Base-by-base conservation (phyloP, 331 rosid genomes). In the Pyracantha coccinea region DNA sequence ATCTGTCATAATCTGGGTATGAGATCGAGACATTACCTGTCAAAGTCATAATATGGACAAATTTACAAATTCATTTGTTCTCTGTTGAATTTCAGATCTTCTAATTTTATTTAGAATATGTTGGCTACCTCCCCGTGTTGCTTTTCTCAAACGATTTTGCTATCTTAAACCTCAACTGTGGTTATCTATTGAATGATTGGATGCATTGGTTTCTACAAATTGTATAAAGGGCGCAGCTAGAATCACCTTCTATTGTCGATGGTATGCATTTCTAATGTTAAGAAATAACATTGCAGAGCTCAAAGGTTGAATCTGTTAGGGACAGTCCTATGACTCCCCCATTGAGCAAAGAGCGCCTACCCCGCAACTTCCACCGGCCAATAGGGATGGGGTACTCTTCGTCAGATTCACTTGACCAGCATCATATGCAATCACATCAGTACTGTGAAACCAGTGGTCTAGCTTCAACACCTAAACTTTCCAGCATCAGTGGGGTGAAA, bases 281-380 rank as follows among this genome's bases (percentile, higher is more conserved):
- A 58, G 62, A 58, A 55, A 27, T 38, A 16, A 47, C 41, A 29
- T 69, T 82, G 75, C 92, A 92, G 97, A 91, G 85, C 80, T 88
- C 88, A 17, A 90, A 84, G 85, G 83, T 88, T 60, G 97, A 92
- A 81, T 90, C 97, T 77, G 83, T 69, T 20, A 95, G 92, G 83
- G 93, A 90, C 69, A 85, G 96, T 85, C 99, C 97, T 20, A 86
- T 75, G 35, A 95, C 99, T 31, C 97, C 97, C 29, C 97, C 97
- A 73, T 80, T 92, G 32, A 87, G 79, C 80, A 90, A 88, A 71
- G 97, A 92, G 76, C 84, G 82, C 4, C 69, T 76, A 32, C 96
- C 93, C 32, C 84, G 86, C 52, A 87, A 81, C 83, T 70, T 82
- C 67, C 79, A 80, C 28, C 92, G 68, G 2, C 96, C 89, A 69